Conservation (phyloP, 2,329 filamentous ascomycete species). For the Stachybotrys chlorohalonatus region DNA sequence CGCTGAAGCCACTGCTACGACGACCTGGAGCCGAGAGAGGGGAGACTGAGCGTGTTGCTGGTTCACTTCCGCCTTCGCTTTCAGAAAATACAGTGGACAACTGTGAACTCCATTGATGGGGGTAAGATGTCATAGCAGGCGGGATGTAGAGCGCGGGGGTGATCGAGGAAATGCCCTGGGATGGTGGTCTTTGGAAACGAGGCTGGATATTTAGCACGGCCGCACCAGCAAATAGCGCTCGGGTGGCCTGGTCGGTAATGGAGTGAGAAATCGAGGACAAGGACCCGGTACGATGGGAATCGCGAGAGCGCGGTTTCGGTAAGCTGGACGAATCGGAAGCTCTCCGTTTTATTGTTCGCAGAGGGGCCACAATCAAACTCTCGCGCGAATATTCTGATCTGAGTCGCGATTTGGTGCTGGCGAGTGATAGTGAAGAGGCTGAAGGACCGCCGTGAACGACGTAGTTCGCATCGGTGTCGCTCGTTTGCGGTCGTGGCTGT, state of each 20-base stretch:
- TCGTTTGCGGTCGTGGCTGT: conserved; percentile 22
- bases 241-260: conserved; percentile 37
- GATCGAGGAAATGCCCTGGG: conserved; percentile 1
- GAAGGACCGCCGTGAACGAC: conserved; percentile 38
- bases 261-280: conserved; percentile 47
- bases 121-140: conserved; percentile 19
- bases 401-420: conserved; percentile 18
- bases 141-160: conserved; percentile 5
- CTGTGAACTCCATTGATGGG: conserved; percentile 55
- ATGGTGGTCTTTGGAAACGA: conserved; percentile 12
- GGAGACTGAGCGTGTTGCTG: conserved; percentile 39
- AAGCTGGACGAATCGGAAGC: conserved; percentile 41
- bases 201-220: conserved; percentile 15
- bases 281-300: conserved; percentile 44
- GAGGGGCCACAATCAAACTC: conserved; percentile 48
- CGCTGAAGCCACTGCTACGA: conserved; percentile 42
- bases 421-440: conserved; percentile 30
- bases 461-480: conserved; percentile 42
- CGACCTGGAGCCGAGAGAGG: conserved; percentile 31
- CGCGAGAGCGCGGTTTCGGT: conserved; percentile 40
- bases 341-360: conserved; percentile 36
- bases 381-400: conserved; percentile 49
- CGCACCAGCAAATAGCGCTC: conserved; percentile 20
- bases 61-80: conserved; percentile 44
- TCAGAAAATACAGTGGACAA: conserved; percentile 56